These are phyloP conservation scores for Nigrospora osmanthi DNA, from an alignment of 2,329 filamentous ascomycete genomes.

Conservation along the genomic window DNA sequence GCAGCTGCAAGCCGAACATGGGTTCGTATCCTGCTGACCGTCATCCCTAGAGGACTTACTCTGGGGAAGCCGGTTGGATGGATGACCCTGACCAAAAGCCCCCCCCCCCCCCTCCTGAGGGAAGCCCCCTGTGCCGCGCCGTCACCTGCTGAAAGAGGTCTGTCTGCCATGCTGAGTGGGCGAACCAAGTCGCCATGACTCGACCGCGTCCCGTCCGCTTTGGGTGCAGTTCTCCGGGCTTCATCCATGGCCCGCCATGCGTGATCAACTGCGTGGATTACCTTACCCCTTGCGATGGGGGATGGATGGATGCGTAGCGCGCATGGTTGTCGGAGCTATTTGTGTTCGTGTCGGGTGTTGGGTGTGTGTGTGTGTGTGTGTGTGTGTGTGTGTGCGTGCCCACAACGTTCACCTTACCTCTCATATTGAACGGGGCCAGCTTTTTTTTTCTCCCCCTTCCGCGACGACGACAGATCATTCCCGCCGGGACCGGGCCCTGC, in stretches of 20 bases:
- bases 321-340: background rate
- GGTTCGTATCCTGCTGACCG: background rate
- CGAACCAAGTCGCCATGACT: background rate
- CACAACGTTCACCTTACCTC: background rate
- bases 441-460: no score
- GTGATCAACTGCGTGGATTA: no score
- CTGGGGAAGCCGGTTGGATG: conserved; percentile 1
- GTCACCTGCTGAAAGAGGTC: background rate
- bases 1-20: background rate
- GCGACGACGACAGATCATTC: no score
- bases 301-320: no score
- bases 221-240: background rate
- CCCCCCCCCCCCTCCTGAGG: no score
- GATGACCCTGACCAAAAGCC: background rate
- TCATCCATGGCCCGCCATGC: no score
- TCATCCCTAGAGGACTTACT: background rate
- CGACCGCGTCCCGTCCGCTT: background rate
- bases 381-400: no score
- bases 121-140: background rate
- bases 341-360: no score
- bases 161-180: background rate
- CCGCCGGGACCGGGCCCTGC: no score
- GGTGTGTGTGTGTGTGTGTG: no score
- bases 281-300: background rate
- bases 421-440: no score